These are phyloP conservation scores for Albatrellus ellisii DNA, from an alignment of 768 basidiomycete species.

Conservation along the genomic window DNA sequence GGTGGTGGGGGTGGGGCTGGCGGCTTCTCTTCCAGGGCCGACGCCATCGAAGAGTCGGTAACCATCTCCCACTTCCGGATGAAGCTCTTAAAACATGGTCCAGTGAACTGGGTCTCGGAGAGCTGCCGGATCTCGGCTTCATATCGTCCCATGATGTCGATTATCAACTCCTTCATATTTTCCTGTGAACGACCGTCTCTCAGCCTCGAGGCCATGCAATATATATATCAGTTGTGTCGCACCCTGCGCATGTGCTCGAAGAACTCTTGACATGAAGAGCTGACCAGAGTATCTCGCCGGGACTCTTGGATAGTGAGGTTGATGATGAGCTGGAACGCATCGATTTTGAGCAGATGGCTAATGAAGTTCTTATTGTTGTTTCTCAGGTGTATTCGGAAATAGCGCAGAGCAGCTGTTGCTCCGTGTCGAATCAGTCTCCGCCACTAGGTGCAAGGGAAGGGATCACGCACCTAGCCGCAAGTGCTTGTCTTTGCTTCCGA, in stretches of 20 bases:
- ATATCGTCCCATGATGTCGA: slow-evolving; percentile 71
- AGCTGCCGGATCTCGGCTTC: slow-evolving; percentile 53
- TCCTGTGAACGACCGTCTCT: slow-evolving; percentile 35
- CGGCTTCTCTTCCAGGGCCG: slow-evolving; percentile 33
- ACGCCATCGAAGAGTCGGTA: slow-evolving; percentile 66
- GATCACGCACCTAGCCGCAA: slow-evolving; percentile 67
- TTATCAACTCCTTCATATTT: slow-evolving; percentile 77
- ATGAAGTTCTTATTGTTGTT: slow-evolving; percentile 69
- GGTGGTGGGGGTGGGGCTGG: too few species aligned
- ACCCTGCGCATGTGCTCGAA: slow-evolving; percentile 89
- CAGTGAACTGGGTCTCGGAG: slow-evolving; percentile 43
- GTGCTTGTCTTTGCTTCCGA: slow-evolving; percentile 82
- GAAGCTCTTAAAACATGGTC: slow-evolving; percentile 57
- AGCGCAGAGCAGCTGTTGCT: slow-evolving; percentile 72
- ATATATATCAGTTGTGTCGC: too few species aligned
- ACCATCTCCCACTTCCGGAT: slow-evolving; percentile 87
- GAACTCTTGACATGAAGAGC: slow-evolving; percentile 91
- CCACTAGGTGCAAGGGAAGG: slow-evolving; percentile 11
- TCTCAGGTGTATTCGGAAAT: slow-evolving; percentile 76
- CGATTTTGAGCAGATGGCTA: slow-evolving; percentile 69
- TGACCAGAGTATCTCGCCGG: slow-evolving; percentile 80
- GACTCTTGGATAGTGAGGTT: slow-evolving; percentile 78
- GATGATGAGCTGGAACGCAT: slow-evolving; percentile 72
- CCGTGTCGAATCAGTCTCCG: too few species aligned
- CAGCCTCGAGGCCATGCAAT: slow-evolving; percentile 1